phyloP scores from a whole-genome alignment of 148 eudicot genomes.

The Nyssa sinensis region DNA sequence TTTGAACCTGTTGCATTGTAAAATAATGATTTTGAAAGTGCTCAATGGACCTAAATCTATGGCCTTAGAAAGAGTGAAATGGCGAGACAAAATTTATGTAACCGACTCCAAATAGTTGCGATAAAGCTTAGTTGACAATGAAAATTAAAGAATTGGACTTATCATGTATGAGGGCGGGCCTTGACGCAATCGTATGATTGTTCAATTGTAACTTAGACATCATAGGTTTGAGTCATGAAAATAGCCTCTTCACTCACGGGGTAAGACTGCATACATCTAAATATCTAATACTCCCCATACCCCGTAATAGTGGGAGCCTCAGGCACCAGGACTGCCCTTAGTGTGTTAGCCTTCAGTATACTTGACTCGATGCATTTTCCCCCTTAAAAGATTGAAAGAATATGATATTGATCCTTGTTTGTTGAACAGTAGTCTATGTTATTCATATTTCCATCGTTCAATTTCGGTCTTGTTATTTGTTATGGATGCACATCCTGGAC shows the following conservation, averaged over 20 bases:
- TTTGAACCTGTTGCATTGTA: neutral
- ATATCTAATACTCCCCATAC: too few relatives aligned
- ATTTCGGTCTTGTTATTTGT: neutral
- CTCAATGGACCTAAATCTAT: neutral
- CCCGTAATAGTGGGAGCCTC: too few relatives aligned
- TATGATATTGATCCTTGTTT: neutral
- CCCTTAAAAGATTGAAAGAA: neutral
- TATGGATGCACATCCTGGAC: too few relatives aligned
- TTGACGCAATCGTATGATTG: neutral
- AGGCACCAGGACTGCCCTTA: too few relatives aligned
- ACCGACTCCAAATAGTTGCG: too few relatives aligned
- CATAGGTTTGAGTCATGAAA: too few relatives aligned
- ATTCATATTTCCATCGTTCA: neutral
- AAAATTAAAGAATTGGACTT: neutral
- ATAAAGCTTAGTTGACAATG: neutral
- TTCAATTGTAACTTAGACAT: too few relatives aligned
- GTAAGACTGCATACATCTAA: too few relatives aligned
- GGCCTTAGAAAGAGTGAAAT: too few relatives aligned
- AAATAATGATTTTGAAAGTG: slow-evolving; percentile 4
- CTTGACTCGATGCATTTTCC: neutral
- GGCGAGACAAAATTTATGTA: too few relatives aligned
- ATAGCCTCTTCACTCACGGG: too few relatives aligned
- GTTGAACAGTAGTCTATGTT: neutral
- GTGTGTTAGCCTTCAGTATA: neutral
- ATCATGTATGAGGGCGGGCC: slow-evolving; percentile 9